phyloP scores from a whole-genome alignment of 208 protist genomes.

The Wallacemonas sp. region DNA sequence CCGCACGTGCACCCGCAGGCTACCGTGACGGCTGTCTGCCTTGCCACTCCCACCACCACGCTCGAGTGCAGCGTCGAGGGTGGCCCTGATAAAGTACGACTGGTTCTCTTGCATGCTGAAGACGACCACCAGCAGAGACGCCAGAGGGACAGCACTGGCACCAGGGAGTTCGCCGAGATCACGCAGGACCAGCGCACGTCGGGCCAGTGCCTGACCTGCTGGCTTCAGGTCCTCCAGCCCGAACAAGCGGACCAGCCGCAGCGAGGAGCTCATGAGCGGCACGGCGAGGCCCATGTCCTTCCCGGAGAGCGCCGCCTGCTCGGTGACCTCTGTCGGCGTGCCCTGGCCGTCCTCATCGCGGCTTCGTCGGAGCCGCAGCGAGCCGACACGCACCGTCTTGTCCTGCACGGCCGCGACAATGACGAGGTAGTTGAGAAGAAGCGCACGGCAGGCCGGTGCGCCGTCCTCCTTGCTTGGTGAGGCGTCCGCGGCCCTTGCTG shows the following conservation, averaged over 20 bases:
- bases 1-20: conserved; percentile 23
- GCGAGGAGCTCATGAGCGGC: conserved; percentile 69
- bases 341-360: neutral
- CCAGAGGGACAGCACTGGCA: conserved; percentile 26
- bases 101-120: conserved; percentile 52
- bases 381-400: conserved; percentile 69
- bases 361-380: conserved; percentile 40
- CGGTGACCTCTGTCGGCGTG: conserved; percentile 11
- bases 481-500: neutral
- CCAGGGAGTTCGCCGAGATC: conserved; percentile 18
- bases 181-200: conserved; percentile 20
- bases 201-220: conserved; percentile 13
- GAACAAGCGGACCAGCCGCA: conserved; percentile 79
- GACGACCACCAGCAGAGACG: conserved; percentile 49
- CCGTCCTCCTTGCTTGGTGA: too few relatives aligned
- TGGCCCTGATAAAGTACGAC: conserved; percentile 43
- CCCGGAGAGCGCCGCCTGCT: conserved; percentile 37
- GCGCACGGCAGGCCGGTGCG: conserved; percentile 22
- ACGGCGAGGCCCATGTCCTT: conserved; percentile 56
- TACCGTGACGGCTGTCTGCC: neutral
- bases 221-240: conserved; percentile 53
- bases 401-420: conserved; percentile 66
- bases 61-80: conserved; percentile 24
- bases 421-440: conserved; percentile 54
- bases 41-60: neutral